These are phyloP conservation scores for Silene uniflora DNA, from an alignment of 148 eudicot species.

Conservation along the genomic window DNA sequence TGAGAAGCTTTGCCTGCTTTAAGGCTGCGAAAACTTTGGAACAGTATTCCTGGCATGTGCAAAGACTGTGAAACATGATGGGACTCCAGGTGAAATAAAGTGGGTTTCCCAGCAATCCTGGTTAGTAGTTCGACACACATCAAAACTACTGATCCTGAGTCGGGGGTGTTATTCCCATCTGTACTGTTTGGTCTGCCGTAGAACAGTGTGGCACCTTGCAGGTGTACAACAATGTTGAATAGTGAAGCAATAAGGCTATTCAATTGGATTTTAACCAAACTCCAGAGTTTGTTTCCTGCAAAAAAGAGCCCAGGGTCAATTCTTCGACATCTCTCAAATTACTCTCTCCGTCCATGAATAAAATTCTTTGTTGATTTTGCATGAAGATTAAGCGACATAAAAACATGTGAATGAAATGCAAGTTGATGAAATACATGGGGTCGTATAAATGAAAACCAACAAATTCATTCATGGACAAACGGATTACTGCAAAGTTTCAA, in stretches of 20 bases:
- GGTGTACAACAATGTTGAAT: conserved; percentile 69
- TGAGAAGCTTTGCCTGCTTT: conserved; percentile 25
- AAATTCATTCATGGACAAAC: neutral
- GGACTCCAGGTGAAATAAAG: conserved; percentile 52
- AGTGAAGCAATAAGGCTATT: conserved; percentile 57
- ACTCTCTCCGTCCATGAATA: neutral
- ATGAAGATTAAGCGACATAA: neutral
- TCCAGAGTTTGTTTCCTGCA: conserved; percentile 64
- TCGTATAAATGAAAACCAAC: no score
- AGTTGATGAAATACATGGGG: neutral
- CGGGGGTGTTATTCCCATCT: conserved; percentile 41
- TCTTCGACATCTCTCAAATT: neutral
- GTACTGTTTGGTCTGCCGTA: conserved; percentile 15
- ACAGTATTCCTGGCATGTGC: conserved; percentile 57
- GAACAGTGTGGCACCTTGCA: conserved; percentile 67
- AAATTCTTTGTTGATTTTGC: neutral
- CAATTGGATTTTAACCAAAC: conserved; percentile 50
- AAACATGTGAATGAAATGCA: no score
- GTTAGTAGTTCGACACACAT: conserved; percentile 81
- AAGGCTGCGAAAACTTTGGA: conserved; percentile 48
- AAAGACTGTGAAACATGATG: conserved; percentile 58
- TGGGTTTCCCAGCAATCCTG: conserved; percentile 63
- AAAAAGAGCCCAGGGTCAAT: conserved; percentile 24
- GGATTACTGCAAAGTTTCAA: neutral
- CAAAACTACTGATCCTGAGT: conserved; percentile 71